Percentiles rank a stretch among this genome's conserved stretches.
These are phyloP conservation scores for Heritiera fomes DNA, from an alignment of 345 rosid species.

Conservation along the genomic window DNA sequence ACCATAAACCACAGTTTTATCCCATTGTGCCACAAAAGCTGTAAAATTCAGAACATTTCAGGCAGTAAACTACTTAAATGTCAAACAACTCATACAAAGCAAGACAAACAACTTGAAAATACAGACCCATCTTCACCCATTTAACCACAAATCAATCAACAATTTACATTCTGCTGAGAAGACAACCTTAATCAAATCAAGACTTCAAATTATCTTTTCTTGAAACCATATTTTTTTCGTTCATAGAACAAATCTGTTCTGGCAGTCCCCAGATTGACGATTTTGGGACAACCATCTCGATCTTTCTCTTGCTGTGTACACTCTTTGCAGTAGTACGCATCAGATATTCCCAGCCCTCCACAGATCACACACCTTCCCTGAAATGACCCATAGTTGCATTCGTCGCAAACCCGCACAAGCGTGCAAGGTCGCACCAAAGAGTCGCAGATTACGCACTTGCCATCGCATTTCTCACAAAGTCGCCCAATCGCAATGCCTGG, in stretches of 20 bases:
- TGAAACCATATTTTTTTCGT: conserved; percentile 65
- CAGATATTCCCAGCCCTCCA: conserved; percentile 69
- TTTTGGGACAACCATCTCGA: conserved; percentile 66
- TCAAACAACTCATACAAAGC: not conserved
- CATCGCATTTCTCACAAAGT: conserved; percentile 60
- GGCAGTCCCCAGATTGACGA: conserved; percentile 63
- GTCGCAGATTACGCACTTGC: conserved; percentile 67
- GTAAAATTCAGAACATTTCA: conserved; percentile 34
- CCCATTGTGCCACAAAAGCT: conserved; percentile 54
- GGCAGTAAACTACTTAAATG: not conserved
- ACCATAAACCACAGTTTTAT: conserved; percentile 58
- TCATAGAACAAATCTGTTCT: conserved; percentile 62
- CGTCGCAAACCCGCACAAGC: conserved; percentile 68
- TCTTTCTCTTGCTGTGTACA: conserved; percentile 71
- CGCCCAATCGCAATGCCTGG: conserved; percentile 71
- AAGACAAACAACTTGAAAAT: not conserved
- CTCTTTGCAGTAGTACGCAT: conserved; percentile 76
- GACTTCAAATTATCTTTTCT: conserved; percentile 31
- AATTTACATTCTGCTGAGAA: not conserved
- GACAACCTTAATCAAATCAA: not conserved
- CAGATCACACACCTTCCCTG: conserved; percentile 74
- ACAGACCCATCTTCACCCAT: not conserved
- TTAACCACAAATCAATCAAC: not conserved
- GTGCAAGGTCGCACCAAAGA: conserved; percentile 71
- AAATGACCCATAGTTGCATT: conserved; percentile 71